phyloP scores from a whole-genome alignment of 176 grass and related monocot genomes.

The Echinochloa phyllopogon region DNA sequence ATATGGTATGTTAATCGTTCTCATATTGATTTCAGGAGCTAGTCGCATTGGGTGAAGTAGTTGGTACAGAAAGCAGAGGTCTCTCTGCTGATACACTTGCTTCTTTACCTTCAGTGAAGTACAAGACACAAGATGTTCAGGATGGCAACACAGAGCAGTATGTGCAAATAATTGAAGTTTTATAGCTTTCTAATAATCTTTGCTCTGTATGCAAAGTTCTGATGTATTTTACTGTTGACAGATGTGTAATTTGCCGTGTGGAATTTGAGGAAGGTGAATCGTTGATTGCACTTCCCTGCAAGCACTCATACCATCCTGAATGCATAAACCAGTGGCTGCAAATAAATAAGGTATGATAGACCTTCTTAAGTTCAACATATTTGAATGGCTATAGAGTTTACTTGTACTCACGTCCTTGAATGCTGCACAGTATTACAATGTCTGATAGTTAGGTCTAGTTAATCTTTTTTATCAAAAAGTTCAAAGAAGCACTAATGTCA shows the following conservation, averaged over 20 bases:
- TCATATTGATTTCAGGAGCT: conserved; percentile 70
- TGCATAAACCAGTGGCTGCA: conserved; percentile 99
- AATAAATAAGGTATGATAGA: conserved; percentile 88
- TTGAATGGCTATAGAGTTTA: conserved; percentile 17
- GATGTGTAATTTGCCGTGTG: conserved; percentile 96
- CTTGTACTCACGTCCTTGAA: neutral
- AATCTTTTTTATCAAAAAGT: neutral
- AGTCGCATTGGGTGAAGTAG: conserved; percentile 89
- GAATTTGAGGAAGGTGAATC: conserved; percentile 96
- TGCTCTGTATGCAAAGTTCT: neutral
- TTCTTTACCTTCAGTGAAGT: conserved; percentile 88
- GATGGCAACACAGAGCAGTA: conserved; percentile 93
- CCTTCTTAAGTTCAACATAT: conserved; percentile 2
- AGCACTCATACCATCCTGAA: conserved; percentile 87
- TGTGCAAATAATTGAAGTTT: conserved; percentile 50
- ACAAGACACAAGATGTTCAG: conserved; percentile 78
- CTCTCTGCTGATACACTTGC: conserved; percentile 86
- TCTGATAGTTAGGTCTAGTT: neutral
- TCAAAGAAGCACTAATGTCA: neutral
- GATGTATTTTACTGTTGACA: conserved; percentile 49
- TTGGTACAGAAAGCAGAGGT: conserved; percentile 94
- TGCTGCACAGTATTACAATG: neutral
- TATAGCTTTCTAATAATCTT: conserved; percentile 26
- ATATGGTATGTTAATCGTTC: conserved; percentile 28
- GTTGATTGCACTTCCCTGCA: conserved; percentile 86